These are phyloP conservation scores for Immersiporthe knoxdaviesiana DNA, from an alignment of 2,329 filamentous ascomycete species.

Conservation along the genomic window DNA sequence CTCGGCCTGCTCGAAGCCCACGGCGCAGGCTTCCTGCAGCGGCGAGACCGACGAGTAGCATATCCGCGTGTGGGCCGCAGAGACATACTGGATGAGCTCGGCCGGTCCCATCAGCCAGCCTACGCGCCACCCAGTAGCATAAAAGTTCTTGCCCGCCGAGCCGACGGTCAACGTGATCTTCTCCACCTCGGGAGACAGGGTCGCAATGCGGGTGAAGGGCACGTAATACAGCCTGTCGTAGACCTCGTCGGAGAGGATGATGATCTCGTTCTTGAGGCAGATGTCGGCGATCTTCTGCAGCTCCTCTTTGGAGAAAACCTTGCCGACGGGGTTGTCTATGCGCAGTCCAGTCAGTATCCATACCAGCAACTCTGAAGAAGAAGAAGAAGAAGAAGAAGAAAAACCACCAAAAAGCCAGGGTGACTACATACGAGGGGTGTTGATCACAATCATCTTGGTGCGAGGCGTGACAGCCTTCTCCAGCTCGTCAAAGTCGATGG, in stretches of 20 bases:
- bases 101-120: slow-evolving; percentile 91
- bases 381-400: too few species aligned
- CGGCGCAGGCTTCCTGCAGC: slow-evolving; percentile 89
- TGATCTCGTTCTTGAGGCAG: slow-evolving; percentile 89
- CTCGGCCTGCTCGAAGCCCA: slow-evolving; percentile 90
- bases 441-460: slow-evolving; percentile 96
- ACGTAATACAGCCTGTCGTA: slow-evolving; percentile 96
- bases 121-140: slow-evolving; percentile 95
- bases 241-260: slow-evolving; percentile 90
- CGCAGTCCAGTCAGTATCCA: neutral
- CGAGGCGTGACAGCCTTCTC: slow-evolving; percentile 79
- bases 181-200: slow-evolving; percentile 86
- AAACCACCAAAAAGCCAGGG: slow-evolving; percentile 15
- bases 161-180: slow-evolving; percentile 90
- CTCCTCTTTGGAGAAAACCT: slow-evolving; percentile 86
- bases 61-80: slow-evolving; percentile 91
- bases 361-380: neutral
- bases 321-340: slow-evolving; percentile 90
- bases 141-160: slow-evolving; percentile 97
- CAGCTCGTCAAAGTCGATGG: slow-evolving; percentile 80
- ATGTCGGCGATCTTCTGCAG: slow-evolving; percentile 83
- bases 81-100: slow-evolving; percentile 87
- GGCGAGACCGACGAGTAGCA: slow-evolving; percentile 95
- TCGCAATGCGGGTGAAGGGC: slow-evolving; percentile 90
- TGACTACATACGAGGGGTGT: slow-evolving; percentile 62